Percentiles rank a stretch among this genome's conserved stretches.
phyloP scores from a whole-genome alignment of 2,329 filamentous ascomycete genomes.

The Gnomoniopsis sp. region DNA sequence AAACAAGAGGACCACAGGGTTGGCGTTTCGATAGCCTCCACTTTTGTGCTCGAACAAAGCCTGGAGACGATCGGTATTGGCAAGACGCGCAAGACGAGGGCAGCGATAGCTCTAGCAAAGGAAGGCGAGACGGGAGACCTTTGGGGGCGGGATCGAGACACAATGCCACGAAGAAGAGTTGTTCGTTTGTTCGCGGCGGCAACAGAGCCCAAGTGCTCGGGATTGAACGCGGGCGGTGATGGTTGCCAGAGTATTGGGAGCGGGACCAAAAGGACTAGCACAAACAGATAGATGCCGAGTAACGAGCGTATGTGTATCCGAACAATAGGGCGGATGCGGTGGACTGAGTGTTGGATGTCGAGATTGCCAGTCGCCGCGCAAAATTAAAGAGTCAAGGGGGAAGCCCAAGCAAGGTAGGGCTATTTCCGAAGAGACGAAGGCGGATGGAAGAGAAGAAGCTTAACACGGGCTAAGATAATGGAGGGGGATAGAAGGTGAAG shows the following conservation, averaged over 20 bases:
- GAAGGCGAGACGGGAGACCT: conserved; percentile 4
- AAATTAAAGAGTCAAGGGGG: conserved; percentile 10
- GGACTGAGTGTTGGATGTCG: background rate
- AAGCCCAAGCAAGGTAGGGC: background rate
- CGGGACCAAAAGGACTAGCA: conserved; percentile 7
- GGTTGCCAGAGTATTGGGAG: conserved; percentile 2
- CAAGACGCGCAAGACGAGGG: conserved; percentile 7
- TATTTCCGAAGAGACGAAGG: background rate
- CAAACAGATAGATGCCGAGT: conserved; percentile 16
- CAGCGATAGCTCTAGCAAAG: conserved; percentile 8
- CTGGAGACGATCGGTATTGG: conserved; percentile 9
- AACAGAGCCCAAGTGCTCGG: background rate
- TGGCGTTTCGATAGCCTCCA: conserved; percentile 3
- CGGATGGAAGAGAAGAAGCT: conserved; percentile 19
- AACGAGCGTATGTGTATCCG: conserved; percentile 18
- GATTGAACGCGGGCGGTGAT: conserved; percentile 1
- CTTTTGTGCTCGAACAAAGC: conserved; percentile 17
- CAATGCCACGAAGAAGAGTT: conserved; percentile 14
- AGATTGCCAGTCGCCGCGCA: conserved; percentile 6
- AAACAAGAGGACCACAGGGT: conserved; percentile 5
- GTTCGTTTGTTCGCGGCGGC: background rate
- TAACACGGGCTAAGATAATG: conserved; percentile 13
- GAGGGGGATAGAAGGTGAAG: conserved; percentile 15
- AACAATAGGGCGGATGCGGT: conserved; percentile 11
- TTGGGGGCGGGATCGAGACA: conserved; percentile 2